Evolutionary conservation across 805 yeast genomes (phyloP).

Genomic region (Alloascoidea hylecoeti): DNA sequence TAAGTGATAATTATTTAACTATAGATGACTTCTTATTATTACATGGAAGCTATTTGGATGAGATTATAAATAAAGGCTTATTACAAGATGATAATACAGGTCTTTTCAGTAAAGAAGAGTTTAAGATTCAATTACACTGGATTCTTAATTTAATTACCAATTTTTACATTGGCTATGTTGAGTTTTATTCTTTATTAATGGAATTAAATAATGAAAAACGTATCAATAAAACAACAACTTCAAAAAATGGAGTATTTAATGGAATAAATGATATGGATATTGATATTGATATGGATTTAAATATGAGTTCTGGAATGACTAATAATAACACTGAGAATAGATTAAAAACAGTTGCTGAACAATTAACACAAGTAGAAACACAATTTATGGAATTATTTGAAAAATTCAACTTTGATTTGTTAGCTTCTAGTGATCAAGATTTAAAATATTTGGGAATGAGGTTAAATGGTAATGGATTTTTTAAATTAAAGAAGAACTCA

Average conservation of each 20-base stretch:
- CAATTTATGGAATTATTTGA: background rate
- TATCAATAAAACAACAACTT: too few relatives aligned
- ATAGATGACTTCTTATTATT: background rate
- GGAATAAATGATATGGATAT: background rate
- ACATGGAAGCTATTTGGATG: background rate
- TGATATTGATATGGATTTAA: background rate
- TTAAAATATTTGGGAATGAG: background rate
- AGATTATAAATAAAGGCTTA: background rate
- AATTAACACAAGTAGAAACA: background rate
- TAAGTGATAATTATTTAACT: background rate
- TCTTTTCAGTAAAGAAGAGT: background rate
- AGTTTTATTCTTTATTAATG: background rate
- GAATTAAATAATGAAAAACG: background rate
- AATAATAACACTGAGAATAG: too few relatives aligned
- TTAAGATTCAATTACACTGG: background rate
- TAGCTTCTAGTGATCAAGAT: background rate
- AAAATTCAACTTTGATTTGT: background rate
- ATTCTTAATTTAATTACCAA: background rate
- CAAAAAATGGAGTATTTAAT: too few relatives aligned
- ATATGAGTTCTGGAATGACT: too few relatives aligned
- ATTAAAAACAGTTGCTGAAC: background rate
- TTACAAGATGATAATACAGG: background rate
- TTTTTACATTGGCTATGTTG: background rate
- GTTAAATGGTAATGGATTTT: background rate
- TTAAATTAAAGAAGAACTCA: constrained; percentile 1